These are phyloP conservation scores for Tetracladium setigerum DNA, from an alignment of 495 filamentous ascomycete species.

Conservation along the genomic window DNA sequence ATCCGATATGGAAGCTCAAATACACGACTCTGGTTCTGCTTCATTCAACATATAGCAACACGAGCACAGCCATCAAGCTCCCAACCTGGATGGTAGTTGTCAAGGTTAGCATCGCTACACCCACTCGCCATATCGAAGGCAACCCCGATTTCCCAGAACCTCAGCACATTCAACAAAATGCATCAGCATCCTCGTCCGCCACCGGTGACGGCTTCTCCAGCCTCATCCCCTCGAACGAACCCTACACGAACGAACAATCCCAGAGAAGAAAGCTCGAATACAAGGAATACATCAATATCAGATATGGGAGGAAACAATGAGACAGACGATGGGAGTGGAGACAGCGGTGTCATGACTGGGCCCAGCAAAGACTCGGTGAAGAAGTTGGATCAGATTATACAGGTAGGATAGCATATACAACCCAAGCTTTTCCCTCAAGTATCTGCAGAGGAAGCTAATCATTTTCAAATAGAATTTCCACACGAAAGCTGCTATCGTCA, in stretches of 20 bases:
- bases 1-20: too few species aligned
- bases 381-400: constrained; percentile 84
- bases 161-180: constrained; percentile 39
- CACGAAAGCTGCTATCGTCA: constrained; percentile 78
- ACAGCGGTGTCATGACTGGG: constrained; percentile 37
- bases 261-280: constrained; percentile 43
- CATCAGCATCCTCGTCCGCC: constrained; percentile 78
- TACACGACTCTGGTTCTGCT: constrained; percentile 6
- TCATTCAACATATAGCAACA: constrained; percentile 15
- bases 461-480: constrained; percentile 65
- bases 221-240: constrained; percentile 57
- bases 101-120: too few species aligned
- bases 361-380: constrained; percentile 53
- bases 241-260: constrained; percentile 62
- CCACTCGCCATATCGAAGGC: too few species aligned
- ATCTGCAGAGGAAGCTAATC: not conserved
- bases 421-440: not conserved
- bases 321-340: constrained; percentile 21
- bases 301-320: constrained; percentile 21
- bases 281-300: constrained; percentile 18
- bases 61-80: constrained; percentile 11
- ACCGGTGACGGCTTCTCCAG: constrained; percentile 55
- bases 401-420: constrained; percentile 46
- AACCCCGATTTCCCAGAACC: constrained; percentile 1
- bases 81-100: constrained; percentile 1